Conservation (phyloP, 768 basidiomycete genomes). For the Russula lepida region DNA sequence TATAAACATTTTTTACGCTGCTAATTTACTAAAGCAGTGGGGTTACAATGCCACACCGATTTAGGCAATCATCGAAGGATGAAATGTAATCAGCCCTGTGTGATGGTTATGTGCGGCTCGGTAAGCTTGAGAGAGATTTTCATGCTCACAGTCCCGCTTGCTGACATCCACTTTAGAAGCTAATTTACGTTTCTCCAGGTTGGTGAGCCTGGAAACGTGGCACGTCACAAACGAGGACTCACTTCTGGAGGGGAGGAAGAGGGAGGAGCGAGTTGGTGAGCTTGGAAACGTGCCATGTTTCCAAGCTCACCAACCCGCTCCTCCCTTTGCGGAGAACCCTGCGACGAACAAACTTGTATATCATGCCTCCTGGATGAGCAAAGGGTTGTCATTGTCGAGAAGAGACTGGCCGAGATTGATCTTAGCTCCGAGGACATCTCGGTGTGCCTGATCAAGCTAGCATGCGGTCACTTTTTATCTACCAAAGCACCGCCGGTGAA, state of each 20-base stretch:
- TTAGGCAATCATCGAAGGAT: slow-evolving; percentile 21
- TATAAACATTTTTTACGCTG: background rate
- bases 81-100: slow-evolving; percentile 24
- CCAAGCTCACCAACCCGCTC: no score
- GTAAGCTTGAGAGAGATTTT: slow-evolving; percentile 22
- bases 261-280: no score
- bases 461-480: slow-evolving; percentile 30
- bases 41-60: slow-evolving; percentile 22
- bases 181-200: slow-evolving; percentile 19
- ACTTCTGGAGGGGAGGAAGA: no score
- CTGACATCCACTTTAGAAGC: background rate
- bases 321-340: slow-evolving; percentile 36
- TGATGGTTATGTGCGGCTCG: slow-evolving; percentile 29
- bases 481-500: slow-evolving; percentile 26
- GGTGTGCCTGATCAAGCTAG: slow-evolving; percentile 25
- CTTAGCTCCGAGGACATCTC: slow-evolving; percentile 25
- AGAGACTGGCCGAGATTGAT: slow-evolving; percentile 25
- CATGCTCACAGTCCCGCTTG: background rate
- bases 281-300: no score
- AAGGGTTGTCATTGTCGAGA: slow-evolving; percentile 28
- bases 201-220: no score
- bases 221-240: no score
- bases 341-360: slow-evolving; percentile 28
- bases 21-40: background rate
- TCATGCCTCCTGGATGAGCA: slow-evolving; percentile 24